Percentiles rank a stretch among this genome's conserved stretches.
Evolutionary conservation across 345 rosid species (phyloP).

Genomic region (Dipteronia sinensis): DNA sequence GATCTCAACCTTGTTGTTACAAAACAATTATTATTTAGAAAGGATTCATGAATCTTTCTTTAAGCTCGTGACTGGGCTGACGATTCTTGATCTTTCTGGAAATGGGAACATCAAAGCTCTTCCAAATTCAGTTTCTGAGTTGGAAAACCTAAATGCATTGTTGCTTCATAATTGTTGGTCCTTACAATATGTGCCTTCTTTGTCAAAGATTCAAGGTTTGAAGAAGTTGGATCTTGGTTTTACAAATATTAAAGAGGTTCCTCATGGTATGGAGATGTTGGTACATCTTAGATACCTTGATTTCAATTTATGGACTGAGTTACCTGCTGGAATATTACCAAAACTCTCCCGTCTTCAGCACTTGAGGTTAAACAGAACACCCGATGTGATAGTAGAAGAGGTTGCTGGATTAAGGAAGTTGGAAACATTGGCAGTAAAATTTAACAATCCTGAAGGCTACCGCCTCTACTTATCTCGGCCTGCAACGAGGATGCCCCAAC

Average conservation of each 20-base stretch:
- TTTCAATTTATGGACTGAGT: too few species aligned
- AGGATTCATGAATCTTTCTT: conserved; percentile 20
- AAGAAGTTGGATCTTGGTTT: conserved; percentile 1
- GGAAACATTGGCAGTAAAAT: not conserved
- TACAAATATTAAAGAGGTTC: too few species aligned
- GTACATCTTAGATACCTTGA: too few species aligned
- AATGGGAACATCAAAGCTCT: not conserved
- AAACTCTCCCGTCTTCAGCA: too few species aligned
- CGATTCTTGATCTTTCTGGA: conserved; percentile 29
- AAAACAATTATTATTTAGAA: too few species aligned
- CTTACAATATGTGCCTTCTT: not conserved
- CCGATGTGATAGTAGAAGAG: too few species aligned
- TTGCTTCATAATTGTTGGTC: not conserved
- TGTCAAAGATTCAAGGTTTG: conserved; percentile 10
- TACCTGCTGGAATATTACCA: too few species aligned
- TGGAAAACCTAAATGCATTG: not conserved
- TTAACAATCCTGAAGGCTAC: not conserved
- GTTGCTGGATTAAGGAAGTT: conserved; percentile 3
- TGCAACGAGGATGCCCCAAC: not conserved
- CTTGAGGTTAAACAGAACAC: not conserved
- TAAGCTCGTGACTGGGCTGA: not conserved
- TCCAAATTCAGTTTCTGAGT: conserved; percentile 17
- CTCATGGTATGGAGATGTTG: too few species aligned
- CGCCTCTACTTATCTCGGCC: not conserved
- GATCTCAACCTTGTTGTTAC: too few species aligned